Base-by-base conservation (phyloP, 805 yeast species). In the Suhomyces canberraensis region DNA sequence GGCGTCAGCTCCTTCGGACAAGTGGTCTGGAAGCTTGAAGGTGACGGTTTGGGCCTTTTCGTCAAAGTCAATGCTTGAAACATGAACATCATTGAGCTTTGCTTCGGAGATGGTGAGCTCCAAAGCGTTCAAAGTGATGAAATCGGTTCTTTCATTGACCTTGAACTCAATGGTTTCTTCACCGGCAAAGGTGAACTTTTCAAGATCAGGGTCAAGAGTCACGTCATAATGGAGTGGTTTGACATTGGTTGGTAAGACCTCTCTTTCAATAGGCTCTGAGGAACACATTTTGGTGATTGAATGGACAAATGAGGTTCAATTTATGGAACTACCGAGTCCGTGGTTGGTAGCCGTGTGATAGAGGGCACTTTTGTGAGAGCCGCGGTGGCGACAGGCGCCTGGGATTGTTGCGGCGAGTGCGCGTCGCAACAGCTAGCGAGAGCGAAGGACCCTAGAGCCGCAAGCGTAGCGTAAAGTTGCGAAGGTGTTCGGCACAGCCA, bases 61-160 rank as follows among this genome's bases (percentile, higher is more conserved):
- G 35, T 61, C 61, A 37, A 49, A 60, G 16, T 50, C 33, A 44
- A 60, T 52, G 15, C 48, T 46, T 5, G 52, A 26, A 19, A 53
- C 49, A 16, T 35, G 41, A n/a, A 37, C 35, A 37, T 57, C 64
- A 39, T 64, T 52, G 44, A 67, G 48, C 34, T 53, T 57, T 13
- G 78, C 82, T 24, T 66, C 56, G 42, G 73, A 73, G 47, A 83
- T 67, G 9, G 78, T 83, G 42, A 85, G 71, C 31, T 87, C 95
- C 16, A 79, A 48, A 15, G 77, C 55, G 66, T 87, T 84, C 51
- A 87, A 64, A 17, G 73, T 64, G 39, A 81, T 67, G 18, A 54
- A 54, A 41, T 69, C 56, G 26, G 78, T 58, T 22, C 55, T 46
- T 41, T 76, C 80, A 29, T 69, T 65, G 30, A 80, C 79, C 29